Base-by-base conservation (phyloP, 2,329 filamentous ascomycete species). In the Aspergillus sp. region DNA sequence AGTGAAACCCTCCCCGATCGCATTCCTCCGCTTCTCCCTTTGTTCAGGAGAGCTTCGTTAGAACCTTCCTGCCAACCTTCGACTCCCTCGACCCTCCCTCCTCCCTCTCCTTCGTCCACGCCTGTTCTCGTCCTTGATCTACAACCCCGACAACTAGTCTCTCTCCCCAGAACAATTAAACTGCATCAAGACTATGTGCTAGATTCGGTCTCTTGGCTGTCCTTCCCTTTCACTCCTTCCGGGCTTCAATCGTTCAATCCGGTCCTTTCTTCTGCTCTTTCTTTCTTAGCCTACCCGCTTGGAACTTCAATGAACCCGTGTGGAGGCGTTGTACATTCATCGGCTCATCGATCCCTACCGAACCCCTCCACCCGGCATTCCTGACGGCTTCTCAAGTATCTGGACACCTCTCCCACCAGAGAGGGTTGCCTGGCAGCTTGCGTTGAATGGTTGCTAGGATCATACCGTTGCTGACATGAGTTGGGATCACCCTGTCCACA, bases 401-500 rank as follows among this genome's bases (percentile, higher is more conserved):
- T 70, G 54, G 60, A 65, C 60, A n/a, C 55, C 52, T 14, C 57
- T 63, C 52, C 57, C 55, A 60, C 62, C 64, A 68, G 36, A 63
- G 62, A 67, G 63, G 68, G 68, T 74, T 75, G 69, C 69, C 69
- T 71, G 72, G 69, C 69, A 69, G 67, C 67, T 73, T 59, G 61
- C 67, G 57, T 70, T 76, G 66, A 68, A 76, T 77, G 75, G 71
- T 75, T 72, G 73, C 71, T 70, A 67, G 69, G 69, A 65, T 69
- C 67, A 64, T 52, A 62, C 56, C 64, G 66, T 71, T 72, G 75
- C 74, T 76, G 76, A 75, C 74, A 78, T 78, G 77, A 78, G 73
- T 77, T 78, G 75, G 75, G 77, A 78, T 75, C 72, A 75, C 61
- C 76, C 77, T 67, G 73, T 77, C 68, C 75, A 78, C 72, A 78